Conservation (phyloP, 106 monocot species). For the Platanthera guangdongensis region DNA sequence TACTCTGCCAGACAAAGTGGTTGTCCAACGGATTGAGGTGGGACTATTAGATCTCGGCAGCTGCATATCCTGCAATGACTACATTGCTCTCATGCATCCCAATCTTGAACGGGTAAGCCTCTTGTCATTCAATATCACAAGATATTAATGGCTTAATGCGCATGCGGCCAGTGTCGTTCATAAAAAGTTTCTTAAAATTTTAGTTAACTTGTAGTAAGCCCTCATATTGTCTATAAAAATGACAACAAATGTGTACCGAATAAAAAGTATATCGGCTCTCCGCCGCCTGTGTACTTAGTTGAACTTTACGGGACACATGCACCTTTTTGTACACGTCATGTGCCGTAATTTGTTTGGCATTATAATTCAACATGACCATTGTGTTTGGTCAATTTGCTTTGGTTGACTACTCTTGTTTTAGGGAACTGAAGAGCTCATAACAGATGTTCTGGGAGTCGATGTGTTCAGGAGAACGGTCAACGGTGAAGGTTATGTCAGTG, state of each 20-base stretch:
- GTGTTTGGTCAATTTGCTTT: background rate
- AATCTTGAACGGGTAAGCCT: constrained; percentile 62
- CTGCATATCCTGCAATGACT: constrained; percentile 87
- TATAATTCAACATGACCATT: background rate
- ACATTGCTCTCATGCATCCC: constrained; percentile 86
- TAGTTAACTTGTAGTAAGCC: no score
- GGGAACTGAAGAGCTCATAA: constrained; percentile 85
- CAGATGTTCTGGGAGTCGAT: background rate
- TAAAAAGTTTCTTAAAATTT: background rate
- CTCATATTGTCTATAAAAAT: no score
- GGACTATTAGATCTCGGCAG: constrained; percentile 74
- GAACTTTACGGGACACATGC: background rate
- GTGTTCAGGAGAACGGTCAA: no score
- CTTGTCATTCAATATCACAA: background rate
- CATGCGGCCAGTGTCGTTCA: background rate
- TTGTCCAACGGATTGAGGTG: constrained; percentile 88
- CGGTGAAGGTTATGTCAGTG: no score
- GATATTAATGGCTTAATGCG: background rate
- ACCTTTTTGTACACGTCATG: background rate
- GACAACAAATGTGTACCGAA: no score
- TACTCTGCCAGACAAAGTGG: constrained; percentile 41
- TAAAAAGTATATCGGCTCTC: no score
- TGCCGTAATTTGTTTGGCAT: background rate
- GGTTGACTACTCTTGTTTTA: constrained; percentile 13
- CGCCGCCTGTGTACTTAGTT: no score